These are phyloP conservation scores for Boletus patriciae DNA, from an alignment of 768 basidiomycete genomes.

Conservation along the genomic window DNA sequence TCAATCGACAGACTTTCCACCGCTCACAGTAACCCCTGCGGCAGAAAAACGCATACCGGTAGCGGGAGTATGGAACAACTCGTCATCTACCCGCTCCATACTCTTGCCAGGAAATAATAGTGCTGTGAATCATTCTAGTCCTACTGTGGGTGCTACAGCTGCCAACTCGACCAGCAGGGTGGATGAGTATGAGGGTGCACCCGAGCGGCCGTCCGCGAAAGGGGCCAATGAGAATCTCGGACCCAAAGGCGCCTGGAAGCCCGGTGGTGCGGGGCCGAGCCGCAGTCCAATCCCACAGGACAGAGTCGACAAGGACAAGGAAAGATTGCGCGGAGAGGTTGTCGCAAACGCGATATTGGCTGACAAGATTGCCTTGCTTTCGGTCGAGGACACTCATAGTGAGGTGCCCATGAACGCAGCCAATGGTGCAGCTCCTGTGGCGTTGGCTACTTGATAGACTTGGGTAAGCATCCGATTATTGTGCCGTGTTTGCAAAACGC, in stretches of 20 bases:
- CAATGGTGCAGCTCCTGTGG: slow-evolving; percentile 19
- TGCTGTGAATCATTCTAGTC: slow-evolving; percentile 40
- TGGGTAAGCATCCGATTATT: slow-evolving; percentile 14
- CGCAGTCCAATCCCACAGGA: slow-evolving; percentile 23
- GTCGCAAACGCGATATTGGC: slow-evolving; percentile 38
- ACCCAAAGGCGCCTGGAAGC: slow-evolving; percentile 33
- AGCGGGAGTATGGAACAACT: slow-evolving; percentile 71
- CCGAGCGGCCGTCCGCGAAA: slow-evolving; percentile 51
- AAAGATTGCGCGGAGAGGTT: slow-evolving; percentile 36
- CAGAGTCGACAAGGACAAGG: slow-evolving; percentile 34
- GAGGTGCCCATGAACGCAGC: slow-evolving; percentile 9
- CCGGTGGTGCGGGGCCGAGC: slow-evolving; percentile 8
- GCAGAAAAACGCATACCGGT: slow-evolving; percentile 56
- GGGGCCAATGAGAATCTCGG: slow-evolving; percentile 41
- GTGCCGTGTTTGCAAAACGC: not conserved
- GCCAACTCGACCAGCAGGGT: slow-evolving; percentile 24
- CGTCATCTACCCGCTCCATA: slow-evolving; percentile 50
- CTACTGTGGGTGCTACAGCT: slow-evolving; percentile 6
- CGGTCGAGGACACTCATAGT: slow-evolving; percentile 33
- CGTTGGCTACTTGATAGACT: slow-evolving; percentile 30
- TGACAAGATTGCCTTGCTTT: slow-evolving; percentile 38
- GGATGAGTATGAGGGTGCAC: slow-evolving; percentile 48
- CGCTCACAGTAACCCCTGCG: slow-evolving; percentile 47
- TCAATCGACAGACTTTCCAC: slow-evolving; percentile 70
- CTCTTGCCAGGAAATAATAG: slow-evolving; percentile 43